A percentile compares a stretch with the other conserved stretches of the same genome.
phyloP scores from a whole-genome alignment of 192 early-diverging fungal species.

The Entomortierella chlamydospora region DNA sequence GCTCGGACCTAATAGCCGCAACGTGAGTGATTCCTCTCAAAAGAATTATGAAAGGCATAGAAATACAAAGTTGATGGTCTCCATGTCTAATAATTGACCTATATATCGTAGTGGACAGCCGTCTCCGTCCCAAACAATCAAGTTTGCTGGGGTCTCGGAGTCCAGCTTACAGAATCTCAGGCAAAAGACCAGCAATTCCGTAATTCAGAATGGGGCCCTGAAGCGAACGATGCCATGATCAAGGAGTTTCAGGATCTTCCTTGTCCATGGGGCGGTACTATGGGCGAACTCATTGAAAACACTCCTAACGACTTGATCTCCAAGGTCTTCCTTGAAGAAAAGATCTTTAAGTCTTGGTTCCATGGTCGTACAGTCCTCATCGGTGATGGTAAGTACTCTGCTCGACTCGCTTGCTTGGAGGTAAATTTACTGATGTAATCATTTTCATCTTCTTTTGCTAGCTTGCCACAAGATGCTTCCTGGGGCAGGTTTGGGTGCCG shows the following conservation, averaged over 20 bases:
- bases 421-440: neutral
- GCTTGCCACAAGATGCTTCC: constrained; percentile 39
- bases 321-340: constrained; percentile 34
- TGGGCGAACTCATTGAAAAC: constrained; percentile 22
- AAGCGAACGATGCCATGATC: constrained; percentile 15
- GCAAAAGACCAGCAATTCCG: constrained; percentile 7
- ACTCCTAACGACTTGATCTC: constrained; percentile 34
- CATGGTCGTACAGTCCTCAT: constrained; percentile 21
- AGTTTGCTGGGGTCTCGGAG: constrained; percentile 18
- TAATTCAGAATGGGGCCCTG: constrained; percentile 33
- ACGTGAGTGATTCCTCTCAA: neutral
- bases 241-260: constrained; percentile 4
- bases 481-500: constrained; percentile 14
- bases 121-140: constrained; percentile 10
- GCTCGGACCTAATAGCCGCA: neutral
- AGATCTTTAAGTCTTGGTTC: constrained; percentile 42
- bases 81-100: neutral
- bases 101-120: constrained; percentile 16
- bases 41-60: no score
- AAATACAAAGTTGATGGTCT: no score
- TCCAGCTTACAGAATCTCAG: constrained; percentile 7
- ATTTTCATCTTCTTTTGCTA: no score
- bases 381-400: constrained; percentile 24
- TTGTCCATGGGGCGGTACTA: constrained; percentile 15
- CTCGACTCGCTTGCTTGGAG: no score